Evolutionary conservation across 225 moss, liverwort and hornwort genomes (phyloP), one percentile per base, ranked within the genome.

Genomic region (Thuidium tamariscinum): DNA sequence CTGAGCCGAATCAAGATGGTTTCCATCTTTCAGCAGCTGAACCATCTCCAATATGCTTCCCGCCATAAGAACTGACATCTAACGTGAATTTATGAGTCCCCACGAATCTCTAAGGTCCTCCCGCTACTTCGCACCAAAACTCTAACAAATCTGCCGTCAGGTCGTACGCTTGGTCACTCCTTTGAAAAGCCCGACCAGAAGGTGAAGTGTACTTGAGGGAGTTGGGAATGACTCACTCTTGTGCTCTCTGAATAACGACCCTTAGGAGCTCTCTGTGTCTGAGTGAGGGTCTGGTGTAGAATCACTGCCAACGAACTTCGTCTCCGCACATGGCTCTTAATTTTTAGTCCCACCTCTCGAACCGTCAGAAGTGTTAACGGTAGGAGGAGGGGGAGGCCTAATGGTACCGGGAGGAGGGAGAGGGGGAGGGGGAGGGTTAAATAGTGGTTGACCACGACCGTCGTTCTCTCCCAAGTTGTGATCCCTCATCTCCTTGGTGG

Each of bases 31-130:
- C 20, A 79, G 79, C 20, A 41, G 19, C 11, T 57, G 29, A 41
- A 60, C 30, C 60, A 60, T 79, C 1, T 79, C 60, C 9, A 79
- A 13, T 42, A 79, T 19, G 8, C 16, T 79, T 60, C 60, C 60
- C 9, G 57, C 79, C 79, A 79, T 79, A 42, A 39, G n/a, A n/a
- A n/a, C n/a, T n/a, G n/a, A n/a, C n/a, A n/a, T n/a, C n/a, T n/a
- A n/a, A 8, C 0, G n/a, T 1, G 0, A 22, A 52, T 2, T 52
- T 51, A 1, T n/a, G 7, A 52, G 2, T 52, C 23, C 14, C n/a
- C 5, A 2, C n/a, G 9, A 52, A n/a, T n/a, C n/a, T 52, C 9
- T n/a, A n/a, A n/a, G n/a, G 2, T 22, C 32, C 19, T 73, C 30
- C 32, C 2, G 1, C 26, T 71, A 13, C 13, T 21, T 8, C 7